A percentile compares a stretch with the other conserved stretches of the same genome.
Evolutionary conservation across 768 basidiomycete genomes (phyloP).

Genomic region (Tulasnella sp.): DNA sequence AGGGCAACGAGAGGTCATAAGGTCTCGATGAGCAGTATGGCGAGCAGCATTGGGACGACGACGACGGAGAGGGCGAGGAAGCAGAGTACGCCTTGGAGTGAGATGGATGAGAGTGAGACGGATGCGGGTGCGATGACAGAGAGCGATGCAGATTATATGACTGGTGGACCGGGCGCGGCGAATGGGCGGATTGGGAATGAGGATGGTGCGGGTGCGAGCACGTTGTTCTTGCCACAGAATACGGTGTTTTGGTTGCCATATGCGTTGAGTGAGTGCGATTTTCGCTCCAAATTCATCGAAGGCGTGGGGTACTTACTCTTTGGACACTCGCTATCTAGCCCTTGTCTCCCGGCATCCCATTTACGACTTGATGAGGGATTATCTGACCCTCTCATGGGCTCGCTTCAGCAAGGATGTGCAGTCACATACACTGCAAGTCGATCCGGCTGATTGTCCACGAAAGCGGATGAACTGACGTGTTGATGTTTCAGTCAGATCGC

Average conservation of each 20-base stretch:
- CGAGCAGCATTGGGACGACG: slow-evolving; percentile 18
- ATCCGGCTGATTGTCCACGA: background rate
- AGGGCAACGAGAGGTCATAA: background rate
- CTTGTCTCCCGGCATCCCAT: slow-evolving; percentile 87
- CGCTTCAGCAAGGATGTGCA: slow-evolving; percentile 90
- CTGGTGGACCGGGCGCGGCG: slow-evolving; percentile 58
- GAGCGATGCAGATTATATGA: slow-evolving; percentile 64
- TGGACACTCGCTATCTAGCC: slow-evolving; percentile 33
- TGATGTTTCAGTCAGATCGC: slow-evolving; percentile 13
- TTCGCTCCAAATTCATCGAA: no score
- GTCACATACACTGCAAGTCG: slow-evolving; percentile 78
- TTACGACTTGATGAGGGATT: slow-evolving; percentile 92
- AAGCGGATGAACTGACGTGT: slow-evolving; percentile 14
- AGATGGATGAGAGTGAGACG: slow-evolving; percentile 53
- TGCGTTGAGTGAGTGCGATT: slow-evolving; percentile 56
- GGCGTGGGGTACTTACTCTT: slow-evolving; percentile 21
- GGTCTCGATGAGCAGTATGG: slow-evolving; percentile 14
- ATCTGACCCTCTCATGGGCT: slow-evolving; percentile 90
- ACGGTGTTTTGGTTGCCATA: slow-evolving; percentile 95
- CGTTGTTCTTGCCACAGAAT: slow-evolving; percentile 77
- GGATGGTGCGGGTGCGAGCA: slow-evolving; percentile 49
- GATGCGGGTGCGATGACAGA: slow-evolving; percentile 51
- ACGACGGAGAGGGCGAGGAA: slow-evolving; percentile 5
- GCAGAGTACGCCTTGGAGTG: slow-evolving; percentile 42
- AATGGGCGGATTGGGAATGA: slow-evolving; percentile 37